Conservation (phyloP, 2,329 filamentous ascomycete genomes). For the Coleophoma crateriformis region DNA sequence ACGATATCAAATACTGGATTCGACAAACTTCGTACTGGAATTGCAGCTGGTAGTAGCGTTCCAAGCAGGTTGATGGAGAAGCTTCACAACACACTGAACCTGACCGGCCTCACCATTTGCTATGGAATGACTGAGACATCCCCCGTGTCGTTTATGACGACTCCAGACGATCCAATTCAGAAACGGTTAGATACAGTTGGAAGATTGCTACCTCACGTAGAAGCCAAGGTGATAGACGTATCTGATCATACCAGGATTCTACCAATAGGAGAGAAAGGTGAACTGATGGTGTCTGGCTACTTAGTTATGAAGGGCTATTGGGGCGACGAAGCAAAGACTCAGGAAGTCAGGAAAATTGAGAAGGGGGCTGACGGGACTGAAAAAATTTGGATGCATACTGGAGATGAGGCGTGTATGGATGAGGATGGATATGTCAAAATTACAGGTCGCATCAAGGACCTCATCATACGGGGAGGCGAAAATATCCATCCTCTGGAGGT, state of each 20-base stretch:
- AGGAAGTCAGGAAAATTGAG: slow-evolving; percentile 57
- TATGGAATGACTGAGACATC: slow-evolving; percentile 46
- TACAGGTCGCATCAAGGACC: slow-evolving; percentile 87
- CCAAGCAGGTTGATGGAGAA: slow-evolving; percentile 76
- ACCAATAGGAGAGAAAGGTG: slow-evolving; percentile 63
- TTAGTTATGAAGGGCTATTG: slow-evolving; percentile 90
- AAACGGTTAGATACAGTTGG: slow-evolving; percentile 70
- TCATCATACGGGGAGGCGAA: slow-evolving; percentile 92
- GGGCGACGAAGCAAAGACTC: slow-evolving; percentile 64
- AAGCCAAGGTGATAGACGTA: slow-evolving; percentile 70
- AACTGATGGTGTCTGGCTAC: slow-evolving; percentile 80
- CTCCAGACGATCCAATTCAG: slow-evolving; percentile 59
- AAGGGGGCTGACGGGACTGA: slow-evolving; percentile 14
- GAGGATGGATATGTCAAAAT: slow-evolving; percentile 78
- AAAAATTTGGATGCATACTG: slow-evolving; percentile 79
- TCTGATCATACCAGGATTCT: slow-evolving; percentile 53
- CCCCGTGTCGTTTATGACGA: slow-evolving; percentile 59
- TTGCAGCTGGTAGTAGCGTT: slow-evolving; percentile 82
- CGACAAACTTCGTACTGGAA: slow-evolving; percentile 73
- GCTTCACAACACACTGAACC: slow-evolving; percentile 67
- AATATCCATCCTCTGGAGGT: slow-evolving; percentile 94
- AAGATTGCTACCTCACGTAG: slow-evolving; percentile 75
- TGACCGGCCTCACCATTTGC: slow-evolving; percentile 83
- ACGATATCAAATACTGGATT: slow-evolving; percentile 44
- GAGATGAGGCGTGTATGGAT: slow-evolving; percentile 87